Conservation (phyloP, 129 eudicot species). For the Cynara cardunculus region DNA sequence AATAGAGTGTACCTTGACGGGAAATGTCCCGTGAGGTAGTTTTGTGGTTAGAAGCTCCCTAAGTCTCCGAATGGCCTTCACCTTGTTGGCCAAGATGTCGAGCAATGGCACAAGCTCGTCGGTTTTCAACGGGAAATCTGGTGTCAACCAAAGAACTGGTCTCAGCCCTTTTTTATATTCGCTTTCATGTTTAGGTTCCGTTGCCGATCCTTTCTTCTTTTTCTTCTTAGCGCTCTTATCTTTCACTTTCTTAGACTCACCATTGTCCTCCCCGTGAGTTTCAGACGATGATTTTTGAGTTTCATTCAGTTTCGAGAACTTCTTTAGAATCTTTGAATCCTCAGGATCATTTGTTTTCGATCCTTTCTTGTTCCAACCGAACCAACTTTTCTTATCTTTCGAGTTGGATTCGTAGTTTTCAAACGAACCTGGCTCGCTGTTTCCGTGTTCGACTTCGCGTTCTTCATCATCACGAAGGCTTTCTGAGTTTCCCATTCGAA, state of each 20-base stretch:
- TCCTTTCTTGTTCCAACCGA: slow-evolving; percentile 81
- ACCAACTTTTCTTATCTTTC: slow-evolving; percentile 89
- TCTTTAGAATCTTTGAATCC: slow-evolving; percentile 61
- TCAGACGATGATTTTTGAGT: slow-evolving; percentile 56
- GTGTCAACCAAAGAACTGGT: slow-evolving; percentile 92
- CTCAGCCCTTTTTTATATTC: slow-evolving; percentile 92
- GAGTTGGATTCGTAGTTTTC: slow-evolving; percentile 59
- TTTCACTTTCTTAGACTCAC: slow-evolving; percentile 54
- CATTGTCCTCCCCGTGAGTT: slow-evolving; percentile 42
- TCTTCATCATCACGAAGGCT: slow-evolving; percentile 60
- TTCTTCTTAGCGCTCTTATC: slow-evolving; percentile 77
- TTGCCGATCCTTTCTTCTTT: slow-evolving; percentile 66
- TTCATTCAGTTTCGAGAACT: slow-evolving; percentile 64
- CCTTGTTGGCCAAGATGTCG: slow-evolving; percentile 95
- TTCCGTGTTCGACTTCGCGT: slow-evolving; percentile 46
- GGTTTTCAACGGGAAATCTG: slow-evolving; percentile 84
- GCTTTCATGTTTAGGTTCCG: slow-evolving; percentile 72
- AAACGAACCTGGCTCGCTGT: slow-evolving; percentile 38
- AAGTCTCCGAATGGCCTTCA: slow-evolving; percentile 86
- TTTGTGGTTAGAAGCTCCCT: slow-evolving; percentile 93
- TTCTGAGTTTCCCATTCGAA: slow-evolving; percentile 69
- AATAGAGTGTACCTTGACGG: slow-evolving; percentile 60
- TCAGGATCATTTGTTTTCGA: slow-evolving; percentile 62
- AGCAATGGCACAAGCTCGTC: slow-evolving; percentile 90
- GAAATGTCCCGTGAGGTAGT: slow-evolving; percentile 85